These are phyloP conservation scores for Datura wrightii DNA, from an alignment of 257 asterid genomes.

Conservation along the genomic window DNA sequence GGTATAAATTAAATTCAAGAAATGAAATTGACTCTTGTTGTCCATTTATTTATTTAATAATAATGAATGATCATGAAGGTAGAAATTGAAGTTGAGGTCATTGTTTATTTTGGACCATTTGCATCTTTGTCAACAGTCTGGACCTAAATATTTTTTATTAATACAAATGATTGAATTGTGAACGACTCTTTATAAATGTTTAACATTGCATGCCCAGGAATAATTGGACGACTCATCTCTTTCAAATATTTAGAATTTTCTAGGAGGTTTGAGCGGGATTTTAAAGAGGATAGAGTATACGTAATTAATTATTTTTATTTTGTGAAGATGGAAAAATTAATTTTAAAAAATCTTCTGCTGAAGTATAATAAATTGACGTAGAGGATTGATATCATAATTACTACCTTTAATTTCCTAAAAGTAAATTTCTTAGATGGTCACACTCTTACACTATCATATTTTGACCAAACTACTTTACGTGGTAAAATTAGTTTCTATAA, in stretches of 20 bases:
- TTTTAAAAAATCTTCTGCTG: too few relatives aligned
- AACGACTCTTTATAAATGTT: neutral
- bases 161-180: neutral
- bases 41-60: neutral
- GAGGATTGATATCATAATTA: too few relatives aligned
- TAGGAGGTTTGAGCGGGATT: too few relatives aligned
- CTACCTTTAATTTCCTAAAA: too few relatives aligned
- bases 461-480: too few relatives aligned
- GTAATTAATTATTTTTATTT: too few relatives aligned
- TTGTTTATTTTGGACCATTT: neutral
- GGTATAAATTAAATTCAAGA: slow-evolving; percentile 13
- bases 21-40: neutral
- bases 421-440: too few relatives aligned
- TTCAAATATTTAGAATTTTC: neutral
- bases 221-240: neutral
- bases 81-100: slow-evolving; percentile 22
- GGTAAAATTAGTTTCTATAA: too few relatives aligned
- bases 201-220: neutral
- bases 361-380: too few relatives aligned
- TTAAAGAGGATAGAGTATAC: too few relatives aligned
- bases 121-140: slow-evolving; percentile 28
- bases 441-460: too few relatives aligned
- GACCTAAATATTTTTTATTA: neutral
- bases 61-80: neutral
- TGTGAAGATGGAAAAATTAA: too few relatives aligned